Evolutionary conservation across 192 early-diverging fungal species (phyloP).

Genomic region (Funneliformis geosporum): DNA sequence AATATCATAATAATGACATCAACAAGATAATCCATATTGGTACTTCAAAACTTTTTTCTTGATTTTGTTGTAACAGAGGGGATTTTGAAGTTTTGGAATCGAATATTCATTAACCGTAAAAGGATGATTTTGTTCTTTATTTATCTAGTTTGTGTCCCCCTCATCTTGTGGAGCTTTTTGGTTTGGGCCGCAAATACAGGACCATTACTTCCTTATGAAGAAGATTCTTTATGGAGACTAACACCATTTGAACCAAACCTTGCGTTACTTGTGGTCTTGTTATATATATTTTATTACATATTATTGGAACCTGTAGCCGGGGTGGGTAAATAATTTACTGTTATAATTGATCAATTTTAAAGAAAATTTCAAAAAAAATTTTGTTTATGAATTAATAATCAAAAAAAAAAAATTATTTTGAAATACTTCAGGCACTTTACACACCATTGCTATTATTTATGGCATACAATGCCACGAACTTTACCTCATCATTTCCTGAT

Average conservation of each 20-base stretch:
- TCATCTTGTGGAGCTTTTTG: constrained; percentile 80
- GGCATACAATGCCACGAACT: constrained; percentile 66
- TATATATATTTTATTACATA: constrained; percentile 77
- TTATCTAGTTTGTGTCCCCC: constrained; percentile 76
- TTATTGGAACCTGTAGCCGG: constrained; percentile 70
- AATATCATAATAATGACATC: constrained; percentile 72
- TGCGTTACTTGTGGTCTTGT: constrained; percentile 57
- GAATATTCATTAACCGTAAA: background rate
- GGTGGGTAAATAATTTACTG: constrained; percentile 46
- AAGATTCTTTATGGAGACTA: constrained; percentile 17
- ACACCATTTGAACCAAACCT: constrained; percentile 46
- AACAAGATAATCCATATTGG: constrained; percentile 80
- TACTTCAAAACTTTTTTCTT: background rate
- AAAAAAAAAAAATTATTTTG: constrained; percentile 2
- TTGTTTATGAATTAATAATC: background rate
- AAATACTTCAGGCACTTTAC: constrained; percentile 45
- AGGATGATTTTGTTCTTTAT: background rate
- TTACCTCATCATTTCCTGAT: constrained; percentile 47
- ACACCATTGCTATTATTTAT: constrained; percentile 65
- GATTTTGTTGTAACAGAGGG: background rate
- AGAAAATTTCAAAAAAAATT: constrained; percentile 21
- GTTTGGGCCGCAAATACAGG: constrained; percentile 58
- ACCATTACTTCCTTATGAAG: constrained; percentile 41
- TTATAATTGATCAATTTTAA: background rate
- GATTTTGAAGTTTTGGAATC: too few species aligned